Conservation (phyloP, 2,329 filamentous ascomycete genomes). For the Ceratocystis eucalypticola region DNA sequence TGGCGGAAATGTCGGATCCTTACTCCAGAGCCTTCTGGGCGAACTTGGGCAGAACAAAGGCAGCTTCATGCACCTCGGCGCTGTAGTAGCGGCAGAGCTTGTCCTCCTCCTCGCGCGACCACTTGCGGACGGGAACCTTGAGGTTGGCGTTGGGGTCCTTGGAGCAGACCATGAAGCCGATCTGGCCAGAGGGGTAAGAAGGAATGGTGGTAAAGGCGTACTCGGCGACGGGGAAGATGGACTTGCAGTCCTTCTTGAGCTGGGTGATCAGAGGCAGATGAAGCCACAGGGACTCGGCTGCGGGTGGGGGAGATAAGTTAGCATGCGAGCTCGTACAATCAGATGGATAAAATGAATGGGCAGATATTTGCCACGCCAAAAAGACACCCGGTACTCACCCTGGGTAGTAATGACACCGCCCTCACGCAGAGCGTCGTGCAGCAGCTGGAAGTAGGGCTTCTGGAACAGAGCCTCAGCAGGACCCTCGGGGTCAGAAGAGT, state of each 20-base stretch:
- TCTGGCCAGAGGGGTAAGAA: constrained; percentile 97
- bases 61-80: constrained; percentile 86
- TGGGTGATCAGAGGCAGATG: constrained; percentile 86
- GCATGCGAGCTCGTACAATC: not conserved
- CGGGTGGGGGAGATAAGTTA: constrained; percentile 14
- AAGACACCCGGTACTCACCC: constrained; percentile 67
- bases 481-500: constrained; percentile 93
- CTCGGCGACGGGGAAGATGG: constrained; percentile 94
- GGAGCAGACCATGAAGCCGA: constrained; percentile 99
- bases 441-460: constrained; percentile 96
- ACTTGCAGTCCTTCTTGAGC: constrained; percentile 92
- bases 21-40: constrained; percentile 62
- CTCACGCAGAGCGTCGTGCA: constrained; percentile 77
- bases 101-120: constrained; percentile 78
- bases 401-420: constrained; percentile 98
- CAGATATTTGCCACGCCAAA: not conserved
- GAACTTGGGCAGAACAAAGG: constrained; percentile 87
- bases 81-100: constrained; percentile 95
- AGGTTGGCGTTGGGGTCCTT: constrained; percentile 81
- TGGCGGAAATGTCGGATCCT: constrained; percentile 12
- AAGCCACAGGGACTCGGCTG: constrained; percentile 99
- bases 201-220: constrained; percentile 99
- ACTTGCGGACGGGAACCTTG: constrained; percentile 68
- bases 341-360: not conserved
- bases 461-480: constrained; percentile 94